Conservation (phyloP, 805 yeast genomes). For the Debaryomyces tyrocola region DNA sequence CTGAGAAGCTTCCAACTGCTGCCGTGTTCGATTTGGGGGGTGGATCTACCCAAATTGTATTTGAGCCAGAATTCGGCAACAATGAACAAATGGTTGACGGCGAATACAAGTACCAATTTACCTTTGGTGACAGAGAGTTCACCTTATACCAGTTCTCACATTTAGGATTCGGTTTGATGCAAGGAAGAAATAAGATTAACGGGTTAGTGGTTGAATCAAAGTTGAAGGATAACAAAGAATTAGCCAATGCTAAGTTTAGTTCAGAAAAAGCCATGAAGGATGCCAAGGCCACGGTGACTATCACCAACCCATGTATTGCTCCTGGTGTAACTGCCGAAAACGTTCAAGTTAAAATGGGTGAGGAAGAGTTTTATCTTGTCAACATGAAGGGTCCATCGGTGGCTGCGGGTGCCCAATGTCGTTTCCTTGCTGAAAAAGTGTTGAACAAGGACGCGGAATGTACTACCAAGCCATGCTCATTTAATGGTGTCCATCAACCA, state of each 20-base stretch:
- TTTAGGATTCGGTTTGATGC: conserved; percentile 92
- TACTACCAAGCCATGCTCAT: conserved; percentile 79
- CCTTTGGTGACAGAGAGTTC: conserved; percentile 81
- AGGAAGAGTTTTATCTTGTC: conserved; percentile 46
- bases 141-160: conserved; percentile 90
- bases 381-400: conserved; percentile 61
- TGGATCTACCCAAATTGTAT: conserved; percentile 97
- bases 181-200: conserved; percentile 86
- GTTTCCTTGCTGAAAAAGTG: conserved; percentile 76
- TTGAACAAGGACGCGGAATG: conserved; percentile 84
- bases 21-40: conserved; percentile 99
- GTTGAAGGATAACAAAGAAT: conserved; percentile 27
- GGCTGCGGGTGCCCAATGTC: conserved; percentile 73
- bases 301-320: conserved; percentile 85
- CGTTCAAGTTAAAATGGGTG: conserved; percentile 58
- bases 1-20: conserved; percentile 78
- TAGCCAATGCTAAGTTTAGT: conserved; percentile 21
- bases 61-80: conserved; percentile 77
- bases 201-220: conserved; percentile 56
- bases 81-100: conserved; percentile 77
- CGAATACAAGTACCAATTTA: conserved; percentile 79
- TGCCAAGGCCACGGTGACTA: conserved; percentile 41
- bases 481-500: conserved; percentile 97
- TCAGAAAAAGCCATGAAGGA: conserved; percentile 33
- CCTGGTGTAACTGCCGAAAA: conserved; percentile 65